Conservation (phyloP, 352 stramenopile genomes). For the Globisporangium nunn region DNA sequence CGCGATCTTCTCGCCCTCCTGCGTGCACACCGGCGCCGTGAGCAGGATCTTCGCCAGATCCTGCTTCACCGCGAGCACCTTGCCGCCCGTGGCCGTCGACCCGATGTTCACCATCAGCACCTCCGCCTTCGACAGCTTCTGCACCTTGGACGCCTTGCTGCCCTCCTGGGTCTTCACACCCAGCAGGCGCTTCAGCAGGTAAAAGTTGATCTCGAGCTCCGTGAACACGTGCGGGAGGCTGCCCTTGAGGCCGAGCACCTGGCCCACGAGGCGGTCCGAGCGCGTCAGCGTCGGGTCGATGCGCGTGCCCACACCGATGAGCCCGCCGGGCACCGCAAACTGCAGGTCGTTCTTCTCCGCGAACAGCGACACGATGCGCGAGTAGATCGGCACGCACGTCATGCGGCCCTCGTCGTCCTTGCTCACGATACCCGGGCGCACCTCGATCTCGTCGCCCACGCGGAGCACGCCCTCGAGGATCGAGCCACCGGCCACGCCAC, state of each 20-base stretch:
- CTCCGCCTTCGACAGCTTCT: constrained; percentile 98
- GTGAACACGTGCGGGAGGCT: constrained; percentile 98
- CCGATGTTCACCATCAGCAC: constrained; percentile 99
- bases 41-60: constrained; percentile 99
- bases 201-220: constrained; percentile 99
- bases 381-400: constrained; percentile 91
- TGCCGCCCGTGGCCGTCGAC: constrained; percentile 97
- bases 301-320: constrained; percentile 99
- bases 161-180: constrained; percentile 99
- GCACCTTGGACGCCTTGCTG: constrained; percentile 98
- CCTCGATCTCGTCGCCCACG: constrained; percentile 98
- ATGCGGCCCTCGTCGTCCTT: constrained; percentile 97
- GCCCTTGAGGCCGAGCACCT: constrained; percentile 96
- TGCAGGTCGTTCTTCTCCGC: constrained; percentile 99
- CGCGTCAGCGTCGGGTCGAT: constrained; percentile 99
- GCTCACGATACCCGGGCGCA: constrained; percentile 98
- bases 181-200: constrained; percentile 97
- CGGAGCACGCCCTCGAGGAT: constrained; percentile 96
- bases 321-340: constrained; percentile 97
- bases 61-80: constrained; percentile 92
- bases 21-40: constrained; percentile 98
- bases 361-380: constrained; percentile 95
- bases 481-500: constrained; percentile 88
- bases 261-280: constrained; percentile 98
- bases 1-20: constrained; percentile 99